Base-by-base conservation (phyloP, 1,284 basidiomycete genomes). In the Cyathus olla region DNA sequence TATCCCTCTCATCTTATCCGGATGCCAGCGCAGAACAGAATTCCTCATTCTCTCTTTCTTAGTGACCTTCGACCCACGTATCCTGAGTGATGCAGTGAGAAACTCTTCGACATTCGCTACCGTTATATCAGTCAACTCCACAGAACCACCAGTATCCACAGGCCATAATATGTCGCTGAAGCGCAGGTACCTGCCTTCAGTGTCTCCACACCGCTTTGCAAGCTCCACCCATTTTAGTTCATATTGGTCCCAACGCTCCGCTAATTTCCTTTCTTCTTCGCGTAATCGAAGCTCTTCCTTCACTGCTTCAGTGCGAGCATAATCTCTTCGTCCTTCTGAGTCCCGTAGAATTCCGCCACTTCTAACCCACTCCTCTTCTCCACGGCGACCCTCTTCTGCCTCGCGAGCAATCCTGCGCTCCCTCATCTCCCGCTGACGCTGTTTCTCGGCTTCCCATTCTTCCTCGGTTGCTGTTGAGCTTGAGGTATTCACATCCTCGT, bases 1-100 rank as follows among this genome's bases (percentile, higher is more conserved):
- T 3, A 91, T 68, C 1, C 76, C 66, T 8, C 83, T 82, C 65
- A 90, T 82, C 72, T 92, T 90, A 74, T 94, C 92, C 0, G 92
- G 91, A 73, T 94, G 92, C 87, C 91, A 94, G 4, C 87, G 80
- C 55, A 92, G 74, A 31, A 93, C 76, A 0, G 90, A 86, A 55
- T 80, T 80, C 21, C 90, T 82, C 10, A 92, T 77, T 26, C 86
- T 79, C 53, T 90, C 88, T 71, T 82, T 85, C 63, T 71, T 79
- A 26, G 84, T 83, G 46, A 79, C 76, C 1, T 66, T 80, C 47
- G 78, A 82, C 11, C 72, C 72, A 44, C 81, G 75, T 11, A 85
- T 76, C 28, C 63, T 77, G 64, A 87, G 74, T n/a, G 76, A 80
- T 48, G 79, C 87, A 47, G 85, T 78, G 52, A 93, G 65, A 68